phyloP scores from a whole-genome alignment of 2,329 filamentous ascomycete species.

The Fusarium pseudograminearum region DNA sequence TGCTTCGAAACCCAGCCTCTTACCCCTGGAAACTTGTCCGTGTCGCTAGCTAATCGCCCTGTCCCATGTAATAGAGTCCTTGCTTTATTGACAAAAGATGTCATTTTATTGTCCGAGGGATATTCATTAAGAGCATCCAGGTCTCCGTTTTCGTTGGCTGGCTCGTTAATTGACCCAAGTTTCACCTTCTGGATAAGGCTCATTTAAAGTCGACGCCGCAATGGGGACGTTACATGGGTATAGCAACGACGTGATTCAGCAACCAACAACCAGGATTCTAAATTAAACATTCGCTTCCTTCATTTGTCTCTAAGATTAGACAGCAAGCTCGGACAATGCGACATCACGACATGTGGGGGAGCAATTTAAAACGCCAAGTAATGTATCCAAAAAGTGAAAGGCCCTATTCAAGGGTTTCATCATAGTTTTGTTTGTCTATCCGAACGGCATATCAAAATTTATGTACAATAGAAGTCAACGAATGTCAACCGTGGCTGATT shows the following conservation, averaged over 20 bases:
- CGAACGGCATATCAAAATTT: conserved; percentile 29
- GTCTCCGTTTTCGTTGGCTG: conserved; percentile 7
- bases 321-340: conserved; percentile 15
- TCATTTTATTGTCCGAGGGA: conserved; percentile 20
- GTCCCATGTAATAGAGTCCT: not conserved
- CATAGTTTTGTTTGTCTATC: conserved; percentile 38
- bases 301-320: conserved; percentile 25
- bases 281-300: conserved; percentile 17
- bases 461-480: conserved; percentile 44
- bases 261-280: conserved; percentile 12
- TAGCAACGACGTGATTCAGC: not conserved
- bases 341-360: conserved; percentile 11
- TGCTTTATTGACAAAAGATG: not conserved
- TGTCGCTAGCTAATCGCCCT: not conserved
- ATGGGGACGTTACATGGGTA: not conserved
- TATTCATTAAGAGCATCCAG: conserved; percentile 20
- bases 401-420: conserved; percentile 20
- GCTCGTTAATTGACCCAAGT: conserved; percentile 1
- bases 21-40: conserved; percentile 11
- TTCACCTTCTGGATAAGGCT: conserved; percentile 21
- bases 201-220: conserved; percentile 18
- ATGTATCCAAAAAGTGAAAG: conserved; percentile 8
- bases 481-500: conserved; percentile 39
- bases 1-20: not conserved
- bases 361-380: not conserved